phyloP scores from a whole-genome alignment of 176 grass and related monocot species.

The Oryza glaberrima region DNA sequence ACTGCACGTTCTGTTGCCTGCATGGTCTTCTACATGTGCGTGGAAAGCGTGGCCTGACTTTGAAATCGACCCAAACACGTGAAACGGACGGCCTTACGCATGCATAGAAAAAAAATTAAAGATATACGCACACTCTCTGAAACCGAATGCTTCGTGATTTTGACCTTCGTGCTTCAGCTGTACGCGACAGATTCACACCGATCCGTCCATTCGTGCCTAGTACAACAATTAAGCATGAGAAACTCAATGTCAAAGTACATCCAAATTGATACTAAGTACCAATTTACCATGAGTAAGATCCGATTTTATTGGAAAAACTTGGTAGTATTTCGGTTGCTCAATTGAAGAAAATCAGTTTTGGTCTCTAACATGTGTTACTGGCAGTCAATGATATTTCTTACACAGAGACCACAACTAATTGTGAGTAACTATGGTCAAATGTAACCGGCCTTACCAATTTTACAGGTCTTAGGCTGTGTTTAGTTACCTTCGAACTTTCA shows the following conservation, averaged over 20 bases:
- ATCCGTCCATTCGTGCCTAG: background rate
- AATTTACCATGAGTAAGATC: no score
- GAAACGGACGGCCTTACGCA: background rate
- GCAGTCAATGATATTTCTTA: background rate
- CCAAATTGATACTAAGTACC: no score
- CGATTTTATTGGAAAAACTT: no score
- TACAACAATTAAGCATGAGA: no score
- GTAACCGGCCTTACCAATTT: no score
- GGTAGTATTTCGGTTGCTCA: no score
- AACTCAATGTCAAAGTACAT: no score
- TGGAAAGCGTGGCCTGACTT: background rate
- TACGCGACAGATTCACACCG: background rate
- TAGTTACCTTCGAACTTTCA: no score
- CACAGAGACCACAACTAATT: no score
- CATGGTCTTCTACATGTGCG: background rate
- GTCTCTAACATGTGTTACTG: background rate
- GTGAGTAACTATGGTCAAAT: no score
- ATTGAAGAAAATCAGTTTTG: no score
- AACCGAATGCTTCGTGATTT: background rate
- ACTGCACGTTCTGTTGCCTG: background rate
- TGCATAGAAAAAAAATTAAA: background rate
- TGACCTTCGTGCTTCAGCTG: background rate
- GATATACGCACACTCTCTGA: background rate
- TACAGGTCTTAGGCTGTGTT: no score
- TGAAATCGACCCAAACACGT: slow-evolving; percentile 16